phyloP scores from a whole-genome alignment of 1,139 yeast genomes.

The Saccharomycopsis hybrid region DNA sequence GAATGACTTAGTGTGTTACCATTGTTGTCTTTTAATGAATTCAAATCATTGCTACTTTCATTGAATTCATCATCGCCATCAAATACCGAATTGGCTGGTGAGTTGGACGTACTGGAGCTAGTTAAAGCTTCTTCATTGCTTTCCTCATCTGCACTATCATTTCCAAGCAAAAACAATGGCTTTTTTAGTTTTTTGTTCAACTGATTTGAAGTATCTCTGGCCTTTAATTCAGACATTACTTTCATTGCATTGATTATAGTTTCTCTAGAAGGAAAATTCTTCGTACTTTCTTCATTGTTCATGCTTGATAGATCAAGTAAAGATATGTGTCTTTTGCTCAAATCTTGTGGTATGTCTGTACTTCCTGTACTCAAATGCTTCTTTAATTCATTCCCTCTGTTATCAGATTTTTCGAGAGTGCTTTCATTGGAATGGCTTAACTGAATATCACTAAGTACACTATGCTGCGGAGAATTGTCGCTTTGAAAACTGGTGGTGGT shows the following conservation, averaged over 20 bases:
- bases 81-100: conserved; percentile 8
- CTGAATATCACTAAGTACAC: conserved; percentile 17
- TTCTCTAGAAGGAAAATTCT: conserved; percentile 19
- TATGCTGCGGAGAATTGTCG: background rate
- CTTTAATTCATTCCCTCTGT: too few relatives aligned
- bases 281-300: conserved; percentile 9
- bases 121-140: background rate
- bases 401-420: too few relatives aligned
- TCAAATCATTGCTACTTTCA: conserved; percentile 18
- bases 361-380: too few relatives aligned
- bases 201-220: too few relatives aligned
- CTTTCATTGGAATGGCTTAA: too few relatives aligned
- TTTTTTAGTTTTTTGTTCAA: background rate
- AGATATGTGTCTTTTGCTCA: conserved; percentile 23
- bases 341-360: too few relatives aligned
- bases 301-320: conserved; percentile 24
- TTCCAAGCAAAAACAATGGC: background rate
- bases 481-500: background rate
- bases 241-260: conserved; percentile 18
- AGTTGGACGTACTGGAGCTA: background rate
- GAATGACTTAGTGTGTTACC: conserved; percentile 3
- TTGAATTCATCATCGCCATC: conserved; percentile 7
- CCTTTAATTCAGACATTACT: background rate
- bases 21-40: conserved; percentile 16
- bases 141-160: conserved; percentile 7